A percentile compares a stretch with the other conserved stretches of the same genome.
phyloP scores from a whole-genome alignment of 768 basidiomycete species.

The Hemileccinum rubropunctum region DNA sequence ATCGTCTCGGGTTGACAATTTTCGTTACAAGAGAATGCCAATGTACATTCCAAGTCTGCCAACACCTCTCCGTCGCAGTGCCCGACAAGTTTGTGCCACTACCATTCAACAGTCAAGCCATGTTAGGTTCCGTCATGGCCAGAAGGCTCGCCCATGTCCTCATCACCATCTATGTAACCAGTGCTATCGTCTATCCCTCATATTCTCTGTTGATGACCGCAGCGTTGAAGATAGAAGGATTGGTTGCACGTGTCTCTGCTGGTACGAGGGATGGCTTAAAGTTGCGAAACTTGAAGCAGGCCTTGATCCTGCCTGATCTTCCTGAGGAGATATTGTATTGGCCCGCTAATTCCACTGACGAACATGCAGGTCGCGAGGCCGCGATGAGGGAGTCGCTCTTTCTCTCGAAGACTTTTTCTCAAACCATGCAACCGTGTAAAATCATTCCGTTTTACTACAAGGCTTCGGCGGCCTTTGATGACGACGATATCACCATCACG shows the following conservation, averaged over 20 bases:
- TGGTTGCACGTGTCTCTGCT: slow-evolving; percentile 1
- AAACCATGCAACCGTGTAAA: slow-evolving; percentile 68
- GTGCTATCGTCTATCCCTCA: slow-evolving; percentile 33
- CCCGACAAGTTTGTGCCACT: background rate
- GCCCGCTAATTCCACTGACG: slow-evolving; percentile 7
- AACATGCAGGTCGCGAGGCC: slow-evolving; percentile 10
- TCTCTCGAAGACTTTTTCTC: slow-evolving; percentile 67
- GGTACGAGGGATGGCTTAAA: background rate
- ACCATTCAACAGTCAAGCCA: background rate
- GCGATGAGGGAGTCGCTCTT: slow-evolving; percentile 49
- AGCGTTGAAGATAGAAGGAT: slow-evolving; percentile 3
- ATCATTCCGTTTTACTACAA: slow-evolving; percentile 82
- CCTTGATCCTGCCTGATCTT: background rate
- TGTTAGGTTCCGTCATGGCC: slow-evolving; percentile 9
- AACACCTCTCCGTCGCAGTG: background rate
- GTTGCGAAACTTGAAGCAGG: slow-evolving; percentile 1
- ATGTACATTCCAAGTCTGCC: slow-evolving; percentile 3
- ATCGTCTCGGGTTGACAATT: no score
- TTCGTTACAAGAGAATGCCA: slow-evolving; percentile 23
- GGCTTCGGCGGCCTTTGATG: slow-evolving; percentile 52
- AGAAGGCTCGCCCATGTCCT: slow-evolving; percentile 16
- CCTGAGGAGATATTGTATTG: slow-evolving; percentile 22
- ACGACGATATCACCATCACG: slow-evolving; percentile 78
- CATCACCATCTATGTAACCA: slow-evolving; percentile 20
- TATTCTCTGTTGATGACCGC: slow-evolving; percentile 20